Evolutionary conservation across 2,329 filamentous ascomycete genomes (phyloP).

Genomic region (Microdochium paspali): DNA sequence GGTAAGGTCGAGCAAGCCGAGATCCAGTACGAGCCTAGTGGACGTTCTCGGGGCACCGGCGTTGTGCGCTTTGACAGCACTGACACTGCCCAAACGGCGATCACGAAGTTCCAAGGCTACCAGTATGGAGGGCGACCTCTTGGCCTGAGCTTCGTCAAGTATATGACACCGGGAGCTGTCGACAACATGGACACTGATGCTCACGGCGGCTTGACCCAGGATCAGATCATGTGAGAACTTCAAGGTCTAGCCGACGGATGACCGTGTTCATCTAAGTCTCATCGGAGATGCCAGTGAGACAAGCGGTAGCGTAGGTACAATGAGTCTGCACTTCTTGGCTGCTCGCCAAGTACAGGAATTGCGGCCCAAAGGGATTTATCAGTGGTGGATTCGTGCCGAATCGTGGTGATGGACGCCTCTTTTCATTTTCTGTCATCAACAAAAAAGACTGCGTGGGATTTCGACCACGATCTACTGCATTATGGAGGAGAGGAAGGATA

Average conservation of each 20-base stretch:
- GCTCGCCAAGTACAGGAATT: too few relatives aligned
- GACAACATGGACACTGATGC: conserved; percentile 81
- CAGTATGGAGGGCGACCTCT: conserved; percentile 94
- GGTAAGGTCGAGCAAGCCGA: conserved; percentile 98
- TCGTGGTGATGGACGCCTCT: neutral
- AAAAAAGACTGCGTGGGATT: neutral
- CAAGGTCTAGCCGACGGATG: neutral
- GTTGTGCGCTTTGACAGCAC: conserved; percentile 87
- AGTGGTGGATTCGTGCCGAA: too few relatives aligned
- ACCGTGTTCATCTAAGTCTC: neutral
- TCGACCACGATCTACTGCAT: neutral
- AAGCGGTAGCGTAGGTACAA: too few relatives aligned
- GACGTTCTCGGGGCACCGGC: conserved; percentile 86
- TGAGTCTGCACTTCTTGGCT: too few relatives aligned
- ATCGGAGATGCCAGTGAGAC: too few relatives aligned
- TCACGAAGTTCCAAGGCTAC: conserved; percentile 95
- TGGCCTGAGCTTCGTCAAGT: conserved; percentile 89
- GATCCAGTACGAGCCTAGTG: conserved; percentile 96
- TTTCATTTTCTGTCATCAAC: neutral
- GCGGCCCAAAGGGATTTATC: too few relatives aligned
- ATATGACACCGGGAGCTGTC: conserved; percentile 57
- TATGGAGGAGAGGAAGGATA: neutral
- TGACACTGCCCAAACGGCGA: conserved; percentile 84
- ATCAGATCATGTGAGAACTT: conserved; percentile 77
- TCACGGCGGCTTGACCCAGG: conserved; percentile 73